Conservation (phyloP, 2,329 filamentous ascomycete species). For the Gyromitra esculenta region DNA sequence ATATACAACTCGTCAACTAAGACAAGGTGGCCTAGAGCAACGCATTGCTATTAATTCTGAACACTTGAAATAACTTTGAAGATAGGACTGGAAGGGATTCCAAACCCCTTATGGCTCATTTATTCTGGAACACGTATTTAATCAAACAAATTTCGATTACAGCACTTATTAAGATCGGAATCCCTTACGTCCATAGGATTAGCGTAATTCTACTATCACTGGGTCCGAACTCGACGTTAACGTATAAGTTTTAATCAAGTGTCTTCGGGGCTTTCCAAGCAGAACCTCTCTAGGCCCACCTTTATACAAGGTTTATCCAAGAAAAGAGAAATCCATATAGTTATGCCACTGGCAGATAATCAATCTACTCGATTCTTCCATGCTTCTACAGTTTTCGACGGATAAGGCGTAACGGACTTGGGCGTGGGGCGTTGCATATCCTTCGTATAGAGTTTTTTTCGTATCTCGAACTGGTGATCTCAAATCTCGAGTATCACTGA, state of each 20-base stretch:
- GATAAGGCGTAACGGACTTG: conserved; percentile 24
- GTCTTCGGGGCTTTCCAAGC: background rate
- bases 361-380: background rate
- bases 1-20: conserved; percentile 21
- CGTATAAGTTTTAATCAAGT: background rate
- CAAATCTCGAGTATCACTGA: conserved; percentile 11
- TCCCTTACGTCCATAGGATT: background rate
- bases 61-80: background rate
- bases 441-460: background rate
- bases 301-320: conserved; percentile 2
- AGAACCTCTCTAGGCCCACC: conserved; percentile 4
- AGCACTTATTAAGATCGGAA: background rate
- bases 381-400: conserved; percentile 5
- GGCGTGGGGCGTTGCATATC: conserved; percentile 30
- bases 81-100: conserved; percentile 5
- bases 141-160: background rate
- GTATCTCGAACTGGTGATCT: conserved; percentile 21
- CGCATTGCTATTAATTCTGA: background rate
- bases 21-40: background rate
- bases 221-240: background rate
- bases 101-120: background rate
- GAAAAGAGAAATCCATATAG: background rate
- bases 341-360: background rate
- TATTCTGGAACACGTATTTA: conserved; percentile 3
- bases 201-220: background rate